These are phyloP conservation scores for Yarrowia yakushimensis DNA, from an alignment of 805 yeast species.

Conservation along the genomic window DNA sequence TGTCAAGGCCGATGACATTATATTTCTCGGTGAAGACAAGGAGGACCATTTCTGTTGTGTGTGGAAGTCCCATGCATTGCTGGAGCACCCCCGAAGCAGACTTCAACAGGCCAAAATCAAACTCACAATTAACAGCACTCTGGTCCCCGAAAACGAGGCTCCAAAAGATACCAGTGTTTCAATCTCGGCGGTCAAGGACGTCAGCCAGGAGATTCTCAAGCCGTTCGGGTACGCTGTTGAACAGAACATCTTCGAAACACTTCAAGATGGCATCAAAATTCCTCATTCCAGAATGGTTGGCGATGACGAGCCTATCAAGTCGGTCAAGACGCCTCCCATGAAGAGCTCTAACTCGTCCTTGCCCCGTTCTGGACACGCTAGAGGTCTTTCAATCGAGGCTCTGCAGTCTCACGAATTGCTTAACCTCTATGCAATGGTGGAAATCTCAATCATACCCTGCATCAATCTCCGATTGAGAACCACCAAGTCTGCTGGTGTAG, in stretches of 20 bases:
- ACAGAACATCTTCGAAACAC: constrained; percentile 12
- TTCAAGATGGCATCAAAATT: background rate
- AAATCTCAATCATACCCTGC: constrained; percentile 39
- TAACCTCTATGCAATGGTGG: constrained; percentile 23
- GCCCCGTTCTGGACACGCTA: constrained; percentile 6
- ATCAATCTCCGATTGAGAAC: constrained; percentile 48
- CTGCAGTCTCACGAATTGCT: background rate
- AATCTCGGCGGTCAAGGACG: background rate
- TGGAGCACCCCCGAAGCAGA: constrained; percentile 15
- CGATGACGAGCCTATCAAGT: background rate
- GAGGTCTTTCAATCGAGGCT: constrained; percentile 14
- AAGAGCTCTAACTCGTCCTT: background rate
- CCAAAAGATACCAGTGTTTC: background rate
- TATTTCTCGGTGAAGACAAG: background rate
- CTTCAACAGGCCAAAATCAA: constrained; percentile 14
- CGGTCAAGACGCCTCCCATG: background rate
- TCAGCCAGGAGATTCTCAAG: background rate
- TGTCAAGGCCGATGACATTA: background rate
- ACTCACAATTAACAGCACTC: constrained; percentile 7
- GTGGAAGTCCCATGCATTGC: constrained; percentile 3
- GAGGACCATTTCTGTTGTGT: constrained; percentile 19
- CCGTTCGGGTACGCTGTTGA: constrained; percentile 13
- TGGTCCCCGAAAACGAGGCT: constrained; percentile 3
- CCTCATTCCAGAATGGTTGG: constrained; percentile 18
- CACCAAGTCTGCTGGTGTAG: constrained; percentile 48